A percentile compares a stretch with the other conserved stretches of the same genome.
Conservation (phyloP, 169 alveolate genomes). For the Plasmodium coatneyi region DNA sequence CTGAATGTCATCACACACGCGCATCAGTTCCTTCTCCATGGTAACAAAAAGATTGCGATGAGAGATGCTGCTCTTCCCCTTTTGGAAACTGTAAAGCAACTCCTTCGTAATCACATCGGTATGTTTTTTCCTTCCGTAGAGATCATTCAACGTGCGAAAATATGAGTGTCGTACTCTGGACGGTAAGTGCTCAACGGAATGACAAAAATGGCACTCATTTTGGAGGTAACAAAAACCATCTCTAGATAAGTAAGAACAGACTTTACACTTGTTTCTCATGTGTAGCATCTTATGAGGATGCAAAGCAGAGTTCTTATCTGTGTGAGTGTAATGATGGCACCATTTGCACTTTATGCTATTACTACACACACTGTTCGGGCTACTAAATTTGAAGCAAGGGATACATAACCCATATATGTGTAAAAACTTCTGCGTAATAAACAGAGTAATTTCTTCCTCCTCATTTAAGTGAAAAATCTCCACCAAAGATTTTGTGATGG, state of each 20-base stretch:
- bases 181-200: constrained; percentile 33
- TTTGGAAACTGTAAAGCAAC: background rate
- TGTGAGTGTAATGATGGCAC: constrained; percentile 45
- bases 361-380: background rate
- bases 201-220: constrained; percentile 43
- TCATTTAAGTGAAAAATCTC: constrained; percentile 6
- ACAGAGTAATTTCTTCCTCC: constrained; percentile 20
- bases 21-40: background rate
- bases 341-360: constrained; percentile 13
- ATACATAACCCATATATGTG: constrained; percentile 41
- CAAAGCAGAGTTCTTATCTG: constrained; percentile 1
- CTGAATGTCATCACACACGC: background rate
- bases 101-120: constrained; percentile 6
- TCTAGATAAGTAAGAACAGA: constrained; percentile 12
- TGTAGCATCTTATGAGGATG: constrained; percentile 35
- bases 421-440: constrained; percentile 6
- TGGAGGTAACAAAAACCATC: constrained; percentile 3
- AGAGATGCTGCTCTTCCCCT: background rate
- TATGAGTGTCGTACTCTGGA: background rate
- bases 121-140: constrained; percentile 10
- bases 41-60: background rate
- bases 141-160: background rate
- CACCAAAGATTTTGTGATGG: constrained; percentile 11
- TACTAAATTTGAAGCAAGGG: constrained; percentile 39
- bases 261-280: constrained; percentile 36